These are phyloP conservation scores for Choanephora cucurbitarum DNA, from an alignment of 371 early-diverging fungal species.

Conservation along the genomic window DNA sequence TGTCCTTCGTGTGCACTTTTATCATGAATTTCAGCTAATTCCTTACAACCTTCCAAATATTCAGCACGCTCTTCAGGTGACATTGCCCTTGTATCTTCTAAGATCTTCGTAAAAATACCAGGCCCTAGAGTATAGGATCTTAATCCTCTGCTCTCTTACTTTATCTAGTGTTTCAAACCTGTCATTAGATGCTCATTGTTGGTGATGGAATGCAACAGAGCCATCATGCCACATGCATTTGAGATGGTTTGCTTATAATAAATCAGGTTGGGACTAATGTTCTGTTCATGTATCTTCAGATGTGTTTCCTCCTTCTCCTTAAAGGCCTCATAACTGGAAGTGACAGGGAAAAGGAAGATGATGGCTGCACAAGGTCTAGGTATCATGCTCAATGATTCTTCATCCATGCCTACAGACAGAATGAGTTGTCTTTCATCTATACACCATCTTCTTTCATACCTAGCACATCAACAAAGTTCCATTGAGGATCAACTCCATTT, in stretches of 20 bases:
- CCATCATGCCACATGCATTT: slow-evolving; percentile 93
- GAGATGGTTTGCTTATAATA: slow-evolving; percentile 87
- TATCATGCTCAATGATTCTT: slow-evolving; percentile 76
- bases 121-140: slow-evolving; percentile 31
- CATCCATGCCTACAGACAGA: slow-evolving; percentile 65
- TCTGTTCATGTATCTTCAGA: slow-evolving; percentile 52
- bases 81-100: slow-evolving; percentile 55
- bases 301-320: slow-evolving; percentile 55
- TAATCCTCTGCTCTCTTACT: neutral
- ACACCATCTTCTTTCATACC: slow-evolving; percentile 24
- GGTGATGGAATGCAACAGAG: slow-evolving; percentile 72
- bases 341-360: slow-evolving; percentile 74
- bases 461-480: slow-evolving; percentile 61
- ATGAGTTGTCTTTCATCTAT: neutral
- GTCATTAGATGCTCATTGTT: slow-evolving; percentile 58
- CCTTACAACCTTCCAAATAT: slow-evolving; percentile 61
- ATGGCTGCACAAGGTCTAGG: slow-evolving; percentile 82
- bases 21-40: slow-evolving; percentile 61
- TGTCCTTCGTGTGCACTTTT: slow-evolving; percentile 71
- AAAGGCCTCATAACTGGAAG: slow-evolving; percentile 60
- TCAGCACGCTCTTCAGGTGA: slow-evolving; percentile 73
- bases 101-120: slow-evolving; percentile 63
- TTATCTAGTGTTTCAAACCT: slow-evolving; percentile 14
- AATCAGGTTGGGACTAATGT: slow-evolving; percentile 58
- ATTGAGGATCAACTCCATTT: slow-evolving; percentile 52